Evolutionary conservation across 78 protist species (phyloP).

Genomic region (slime mould (Dictyostelium discoideum)): DNA sequence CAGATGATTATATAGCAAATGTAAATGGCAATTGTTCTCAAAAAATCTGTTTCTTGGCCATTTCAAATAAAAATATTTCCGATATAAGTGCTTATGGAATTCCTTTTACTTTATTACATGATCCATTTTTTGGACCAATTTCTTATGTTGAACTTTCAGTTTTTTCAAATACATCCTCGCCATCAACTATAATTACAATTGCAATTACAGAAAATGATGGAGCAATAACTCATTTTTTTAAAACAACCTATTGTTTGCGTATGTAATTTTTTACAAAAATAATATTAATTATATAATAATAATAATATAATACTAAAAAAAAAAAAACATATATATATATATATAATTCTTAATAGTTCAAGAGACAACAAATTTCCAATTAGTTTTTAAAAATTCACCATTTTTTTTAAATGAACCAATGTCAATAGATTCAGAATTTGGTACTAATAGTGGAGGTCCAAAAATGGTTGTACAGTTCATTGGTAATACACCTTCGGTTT

Average conservation of each 20-base stretch:
- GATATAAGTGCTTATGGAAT: too few species aligned
- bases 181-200: neutral
- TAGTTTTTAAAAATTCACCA: neutral
- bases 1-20: neutral
- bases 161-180: neutral
- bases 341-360: neutral
- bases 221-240: too few species aligned
- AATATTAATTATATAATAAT: too few species aligned
- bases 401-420: neutral
- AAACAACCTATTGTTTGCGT: neutral
- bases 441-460: neutral
- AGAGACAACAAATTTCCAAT: neutral
- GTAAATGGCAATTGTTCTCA: neutral
- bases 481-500: neutral
- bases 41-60: neutral
- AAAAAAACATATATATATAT: too few species aligned
- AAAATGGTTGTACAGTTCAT: neutral
- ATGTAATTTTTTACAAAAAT: neutral
- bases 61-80: neutral
- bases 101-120: too few species aligned
- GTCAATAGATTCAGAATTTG: neutral
- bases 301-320: too few species aligned
- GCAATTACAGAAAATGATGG: neutral
- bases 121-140: too few species aligned
- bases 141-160: neutral